phyloP scores from a whole-genome alignment of 1,284 basidiomycete species.

The Moesziomyces sp. region DNA sequence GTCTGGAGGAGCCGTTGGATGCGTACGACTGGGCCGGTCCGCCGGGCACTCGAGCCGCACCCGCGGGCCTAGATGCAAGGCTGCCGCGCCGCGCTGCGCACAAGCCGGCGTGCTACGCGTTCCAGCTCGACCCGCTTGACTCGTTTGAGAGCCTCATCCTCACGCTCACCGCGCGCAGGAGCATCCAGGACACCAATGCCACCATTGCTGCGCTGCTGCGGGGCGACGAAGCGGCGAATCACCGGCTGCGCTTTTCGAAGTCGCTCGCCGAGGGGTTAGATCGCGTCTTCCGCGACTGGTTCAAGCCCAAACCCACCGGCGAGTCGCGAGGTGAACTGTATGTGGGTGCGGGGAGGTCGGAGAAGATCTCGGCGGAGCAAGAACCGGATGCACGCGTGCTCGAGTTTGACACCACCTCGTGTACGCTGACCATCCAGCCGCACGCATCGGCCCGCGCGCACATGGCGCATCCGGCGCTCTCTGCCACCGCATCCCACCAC shows the following conservation, averaged over 20 bases:
- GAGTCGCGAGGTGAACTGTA: background rate
- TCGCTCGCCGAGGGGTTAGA: slow-evolving; percentile 54
- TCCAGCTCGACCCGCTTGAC: slow-evolving; percentile 58
- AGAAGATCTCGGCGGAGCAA: background rate
- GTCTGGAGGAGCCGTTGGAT: slow-evolving; percentile 30
- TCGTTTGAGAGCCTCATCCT: slow-evolving; percentile 57
- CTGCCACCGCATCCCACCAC: slow-evolving; percentile 33
- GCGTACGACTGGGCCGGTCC: slow-evolving; percentile 56
- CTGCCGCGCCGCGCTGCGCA: slow-evolving; percentile 6
- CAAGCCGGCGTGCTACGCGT: slow-evolving; percentile 45
- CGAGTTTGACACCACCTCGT: slow-evolving; percentile 53
- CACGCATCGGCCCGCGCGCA: slow-evolving; percentile 28
- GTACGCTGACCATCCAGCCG: slow-evolving; percentile 49
- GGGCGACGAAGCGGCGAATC: slow-evolving; percentile 13
- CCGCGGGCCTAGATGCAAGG: slow-evolving; percentile 3
- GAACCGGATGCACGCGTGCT: slow-evolving; percentile 20
- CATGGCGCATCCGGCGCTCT: slow-evolving; percentile 42
- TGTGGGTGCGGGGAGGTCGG: background rate
- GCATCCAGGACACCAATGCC: slow-evolving; percentile 13
- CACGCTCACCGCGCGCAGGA: slow-evolving; percentile 34
- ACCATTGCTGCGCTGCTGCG: slow-evolving; percentile 25
- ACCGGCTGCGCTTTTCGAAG: slow-evolving; percentile 47
- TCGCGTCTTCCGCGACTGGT: slow-evolving; percentile 56
- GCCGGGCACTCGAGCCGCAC: slow-evolving; percentile 13
- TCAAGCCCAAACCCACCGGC: slow-evolving; percentile 21